Conservation (phyloP, 129 eudicot genomes). For the Flaveria linearis region DNA sequence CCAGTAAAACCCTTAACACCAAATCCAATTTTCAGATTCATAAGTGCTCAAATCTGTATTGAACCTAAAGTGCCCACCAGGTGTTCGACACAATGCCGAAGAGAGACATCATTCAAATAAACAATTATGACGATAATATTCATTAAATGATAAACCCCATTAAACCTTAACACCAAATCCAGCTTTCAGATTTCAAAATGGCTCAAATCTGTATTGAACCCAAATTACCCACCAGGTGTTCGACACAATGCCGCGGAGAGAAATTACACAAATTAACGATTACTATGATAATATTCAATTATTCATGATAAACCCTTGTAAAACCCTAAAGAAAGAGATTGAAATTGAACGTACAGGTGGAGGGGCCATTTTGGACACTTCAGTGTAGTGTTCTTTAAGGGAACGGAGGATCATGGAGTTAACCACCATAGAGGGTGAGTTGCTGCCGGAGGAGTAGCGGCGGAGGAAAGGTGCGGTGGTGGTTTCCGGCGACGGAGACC, state of each 20-base stretch:
- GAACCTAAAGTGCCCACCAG: not conserved
- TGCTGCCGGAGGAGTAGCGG: conserved; percentile 42
- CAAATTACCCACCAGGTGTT: conserved; percentile 31
- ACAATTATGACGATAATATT: too few relatives aligned
- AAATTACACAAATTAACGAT: not conserved
- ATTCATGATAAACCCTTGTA: not conserved
- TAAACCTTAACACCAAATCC: not conserved
- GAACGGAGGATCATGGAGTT: conserved; percentile 72
- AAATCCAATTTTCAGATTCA: not conserved
- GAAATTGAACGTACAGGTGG: conserved; percentile 55
- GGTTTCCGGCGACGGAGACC: conserved; percentile 34
- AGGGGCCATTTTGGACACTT: conserved; percentile 74
- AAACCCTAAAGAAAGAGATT: conserved; percentile 24
- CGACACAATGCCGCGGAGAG: conserved; percentile 26
- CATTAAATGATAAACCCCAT: not conserved
- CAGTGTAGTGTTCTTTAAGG: conserved; percentile 77
- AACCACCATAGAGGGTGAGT: conserved; percentile 48
- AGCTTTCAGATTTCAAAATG: not conserved
- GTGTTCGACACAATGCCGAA: not conserved
- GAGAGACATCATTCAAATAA: not conserved
- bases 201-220: not conserved
- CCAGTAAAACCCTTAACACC: not conserved
- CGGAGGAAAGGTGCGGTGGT: conserved; percentile 26
- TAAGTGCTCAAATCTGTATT: not conserved
- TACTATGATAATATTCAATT: too few relatives aligned